phyloP scores from a whole-genome alignment of 805 yeast species.

The Ogataea nonfermentans region DNA sequence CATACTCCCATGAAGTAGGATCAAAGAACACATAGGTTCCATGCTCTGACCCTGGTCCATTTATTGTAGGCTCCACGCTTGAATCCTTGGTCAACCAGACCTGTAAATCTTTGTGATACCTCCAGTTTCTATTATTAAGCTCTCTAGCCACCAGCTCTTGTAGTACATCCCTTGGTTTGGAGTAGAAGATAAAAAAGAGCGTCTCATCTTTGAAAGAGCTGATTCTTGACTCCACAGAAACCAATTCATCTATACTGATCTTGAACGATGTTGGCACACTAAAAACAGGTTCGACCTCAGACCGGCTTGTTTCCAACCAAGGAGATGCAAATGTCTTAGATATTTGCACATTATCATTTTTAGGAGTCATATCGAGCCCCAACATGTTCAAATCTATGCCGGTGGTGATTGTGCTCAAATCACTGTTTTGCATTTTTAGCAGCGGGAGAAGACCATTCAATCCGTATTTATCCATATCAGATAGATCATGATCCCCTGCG shows the following conservation, averaged over 20 bases:
- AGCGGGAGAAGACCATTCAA: conserved; percentile 60
- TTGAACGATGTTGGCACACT: conserved; percentile 58
- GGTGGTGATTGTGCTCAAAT: conserved; percentile 62
- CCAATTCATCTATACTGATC: conserved; percentile 23
- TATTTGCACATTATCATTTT: conserved; percentile 41
- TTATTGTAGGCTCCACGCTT: conserved; percentile 80
- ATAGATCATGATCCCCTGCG: conserved; percentile 1
- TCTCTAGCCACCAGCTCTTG: conserved; percentile 95
- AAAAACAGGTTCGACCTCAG: conserved; percentile 86
- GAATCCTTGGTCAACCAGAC: conserved; percentile 97
- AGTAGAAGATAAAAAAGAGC: conserved; percentile 86
- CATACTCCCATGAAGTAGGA: conserved; percentile 94
- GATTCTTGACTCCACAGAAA: conserved; percentile 39
- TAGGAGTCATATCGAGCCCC: conserved; percentile 57
- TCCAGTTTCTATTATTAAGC: conserved; percentile 90
- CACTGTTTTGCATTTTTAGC: conserved; percentile 59
- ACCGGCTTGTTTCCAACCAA: conserved; percentile 89
- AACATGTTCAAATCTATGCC: conserved; percentile 71
- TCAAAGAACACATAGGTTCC: conserved; percentile 95
- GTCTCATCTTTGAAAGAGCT: conserved; percentile 83
- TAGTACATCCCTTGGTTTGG: conserved; percentile 86
- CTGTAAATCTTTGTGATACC: conserved; percentile 92
- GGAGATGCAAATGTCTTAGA: conserved; percentile 80
- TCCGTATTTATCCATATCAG: conserved; percentile 63
- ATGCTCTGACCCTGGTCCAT: conserved; percentile 78